Conservation (phyloP, 2,329 filamentous ascomycete genomes). For the Microdochium trichocladiopsis region DNA sequence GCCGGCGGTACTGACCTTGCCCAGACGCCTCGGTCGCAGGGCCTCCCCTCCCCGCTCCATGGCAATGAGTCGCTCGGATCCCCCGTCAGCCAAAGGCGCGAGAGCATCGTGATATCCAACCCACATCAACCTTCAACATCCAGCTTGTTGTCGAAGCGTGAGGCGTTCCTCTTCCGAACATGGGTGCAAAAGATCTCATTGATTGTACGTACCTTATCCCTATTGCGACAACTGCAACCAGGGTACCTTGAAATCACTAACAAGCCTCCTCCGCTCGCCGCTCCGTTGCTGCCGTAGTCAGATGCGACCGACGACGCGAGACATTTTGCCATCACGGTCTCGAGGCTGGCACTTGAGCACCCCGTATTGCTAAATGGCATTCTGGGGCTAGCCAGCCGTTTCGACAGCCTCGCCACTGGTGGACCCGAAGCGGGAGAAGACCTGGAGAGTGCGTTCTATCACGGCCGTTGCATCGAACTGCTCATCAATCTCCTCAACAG, state of each 20-base stretch:
- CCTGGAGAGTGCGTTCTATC: conserved; percentile 33
- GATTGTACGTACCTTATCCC: not conserved
- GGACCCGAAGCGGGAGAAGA: conserved; percentile 24
- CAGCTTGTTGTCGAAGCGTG: not conserved
- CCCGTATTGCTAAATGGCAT: conserved; percentile 39
- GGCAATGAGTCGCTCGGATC: not conserved
- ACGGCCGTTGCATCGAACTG: conserved; percentile 35
- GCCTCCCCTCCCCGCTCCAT: not conserved
- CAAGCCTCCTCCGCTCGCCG: not conserved
- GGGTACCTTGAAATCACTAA: not conserved
- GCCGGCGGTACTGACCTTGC: not conserved
- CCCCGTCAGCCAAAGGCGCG: not conserved
- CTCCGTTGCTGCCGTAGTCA: not conserved
- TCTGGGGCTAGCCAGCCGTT: conserved; percentile 35
- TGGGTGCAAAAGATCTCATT: not conserved
- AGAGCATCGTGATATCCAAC: not conserved
- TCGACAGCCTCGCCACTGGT: conserved; percentile 24
- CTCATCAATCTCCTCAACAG: conserved; percentile 35
- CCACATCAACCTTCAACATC: not conserved
- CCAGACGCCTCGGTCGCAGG: not conserved
- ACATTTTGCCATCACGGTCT: conserved; percentile 37
- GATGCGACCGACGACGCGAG: conserved; percentile 9
- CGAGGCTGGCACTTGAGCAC: conserved; percentile 34
- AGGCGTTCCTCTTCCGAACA: not conserved
- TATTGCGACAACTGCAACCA: not conserved